Base-by-base conservation (phyloP, 768 basidiomycete species). In the Boletus sensibilis region DNA sequence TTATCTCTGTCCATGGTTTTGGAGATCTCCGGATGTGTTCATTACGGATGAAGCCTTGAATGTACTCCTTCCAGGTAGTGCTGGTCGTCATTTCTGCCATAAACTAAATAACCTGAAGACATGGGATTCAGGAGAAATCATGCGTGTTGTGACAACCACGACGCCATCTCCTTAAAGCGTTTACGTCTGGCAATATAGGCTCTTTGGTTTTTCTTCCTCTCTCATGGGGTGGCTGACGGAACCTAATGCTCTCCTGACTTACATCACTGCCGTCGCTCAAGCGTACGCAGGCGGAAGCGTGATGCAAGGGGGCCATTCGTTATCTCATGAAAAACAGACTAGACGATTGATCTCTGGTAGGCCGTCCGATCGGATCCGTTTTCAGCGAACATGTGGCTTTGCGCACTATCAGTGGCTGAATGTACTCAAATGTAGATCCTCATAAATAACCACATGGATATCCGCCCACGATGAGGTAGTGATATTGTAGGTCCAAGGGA, bases 111-210 rank as follows among this genome's bases (percentile, higher is more conserved):
- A 29, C 23, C 23, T 45, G 27, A 52, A 53, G 49, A 48, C 18
- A 52, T 16, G 49, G 20, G 18, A 29, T 38, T 44, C 35, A 23
- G 39, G 40, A 54, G 39, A 55, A 13, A 38, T 40, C 25, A 34
- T 23, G 45, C 14, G 27, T 20, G 34, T 50, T 25, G 53, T 42
- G 46, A 41, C n/a, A n/a, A n/a, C 44, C 38, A 44, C 48, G 53
- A 40, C 18, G 27, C 23, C 41, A 53, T 49, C 33, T 29, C 50
- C 46, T 42, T 52, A 29, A 42, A 13, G 40, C n/a, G 18, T 44
- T 66, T 66, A 68, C 67, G 67, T 63, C 61, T 12, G 40, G 43
- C 16, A 59, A 62, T 68, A 62, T 65, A 27, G 18, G 40, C 54
- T 34, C 58, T 53, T 65, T 52, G 39, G 54, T 51, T 59, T 45